phyloP scores from a whole-genome alignment of 345 rosid species.

The Passiflora organensis region DNA sequence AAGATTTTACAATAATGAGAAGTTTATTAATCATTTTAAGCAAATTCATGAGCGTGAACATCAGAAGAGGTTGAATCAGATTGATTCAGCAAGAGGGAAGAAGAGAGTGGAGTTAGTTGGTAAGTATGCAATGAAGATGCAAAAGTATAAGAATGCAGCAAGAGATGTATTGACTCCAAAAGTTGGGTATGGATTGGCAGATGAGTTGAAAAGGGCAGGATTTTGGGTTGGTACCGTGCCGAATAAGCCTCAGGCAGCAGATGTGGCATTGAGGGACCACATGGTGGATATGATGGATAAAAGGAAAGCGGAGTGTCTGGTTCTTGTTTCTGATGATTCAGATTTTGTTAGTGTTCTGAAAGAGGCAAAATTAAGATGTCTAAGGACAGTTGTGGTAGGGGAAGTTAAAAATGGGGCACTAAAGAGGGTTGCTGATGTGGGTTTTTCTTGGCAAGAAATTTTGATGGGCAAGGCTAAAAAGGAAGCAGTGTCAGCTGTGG shows the following conservation, averaged over 20 bases:
- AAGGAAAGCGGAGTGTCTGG: slow-evolving; percentile 64
- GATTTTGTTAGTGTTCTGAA: slow-evolving; percentile 56
- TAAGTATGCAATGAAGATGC: slow-evolving; percentile 71
- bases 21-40: slow-evolving; percentile 63
- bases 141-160: slow-evolving; percentile 60
- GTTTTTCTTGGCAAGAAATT: slow-evolving; percentile 78
- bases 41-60: slow-evolving; percentile 80
- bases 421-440: slow-evolving; percentile 71
- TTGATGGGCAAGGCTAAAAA: slow-evolving; percentile 83
- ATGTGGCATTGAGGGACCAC: slow-evolving; percentile 56
- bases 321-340: slow-evolving; percentile 83
- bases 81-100: slow-evolving; percentile 73
- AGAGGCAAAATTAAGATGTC: slow-evolving; percentile 69
- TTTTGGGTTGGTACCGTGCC: too few relatives aligned
- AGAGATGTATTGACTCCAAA: slow-evolving; percentile 55
- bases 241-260: slow-evolving; percentile 21
- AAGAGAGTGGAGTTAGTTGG: slow-evolving; percentile 67
- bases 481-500: slow-evolving; percentile 61
- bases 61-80: slow-evolving; percentile 68
- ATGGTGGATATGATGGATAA: slow-evolving; percentile 72
- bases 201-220: slow-evolving; percentile 64
- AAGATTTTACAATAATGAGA: slow-evolving; percentile 62
- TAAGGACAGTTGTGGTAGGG: slow-evolving; percentile 78
- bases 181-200: slow-evolving; percentile 63
- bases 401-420: slow-evolving; percentile 56